Percentiles rank a stretch among this genome's conserved stretches.
Conservation (phyloP, 176 grass and related monocot species). For the Aegilops sharonensis region DNA sequence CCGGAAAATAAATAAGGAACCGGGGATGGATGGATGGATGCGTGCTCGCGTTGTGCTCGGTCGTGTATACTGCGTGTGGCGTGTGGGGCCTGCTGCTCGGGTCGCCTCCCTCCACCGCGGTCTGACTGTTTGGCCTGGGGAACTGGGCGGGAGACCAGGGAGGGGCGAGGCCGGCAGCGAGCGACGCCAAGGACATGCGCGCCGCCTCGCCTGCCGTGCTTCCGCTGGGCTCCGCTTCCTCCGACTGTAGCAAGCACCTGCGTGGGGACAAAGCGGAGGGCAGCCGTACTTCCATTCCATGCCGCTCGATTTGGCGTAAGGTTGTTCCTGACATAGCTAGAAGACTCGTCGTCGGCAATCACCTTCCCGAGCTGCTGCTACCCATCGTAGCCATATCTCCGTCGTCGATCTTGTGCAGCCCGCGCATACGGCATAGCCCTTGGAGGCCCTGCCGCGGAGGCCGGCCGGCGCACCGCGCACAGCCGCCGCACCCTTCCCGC, state of each 20-base stretch:
- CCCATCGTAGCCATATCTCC: not conserved
- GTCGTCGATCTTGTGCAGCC: not conserved
- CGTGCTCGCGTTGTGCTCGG: not conserved
- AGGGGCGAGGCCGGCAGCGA: conserved; percentile 21
- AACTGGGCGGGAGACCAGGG: conserved; percentile 25
- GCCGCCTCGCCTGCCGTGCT: conserved; percentile 22
- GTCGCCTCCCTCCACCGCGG: not conserved
- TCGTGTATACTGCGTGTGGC: not conserved
- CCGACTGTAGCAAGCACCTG: not conserved
- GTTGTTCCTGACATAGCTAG: not conserved
- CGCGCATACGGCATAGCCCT: not conserved
- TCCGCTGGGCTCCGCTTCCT: not conserved
- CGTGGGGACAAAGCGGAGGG: not conserved
- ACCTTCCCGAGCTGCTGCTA: not conserved
- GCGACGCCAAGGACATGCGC: conserved; percentile 34
- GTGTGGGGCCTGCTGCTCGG: not conserved
- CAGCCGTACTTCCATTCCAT: conserved; percentile 17
- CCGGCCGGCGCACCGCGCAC: not conserved
- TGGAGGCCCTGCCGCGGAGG: not conserved
- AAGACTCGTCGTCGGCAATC: not conserved
- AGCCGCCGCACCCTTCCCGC: not conserved
- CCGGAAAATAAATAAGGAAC: conserved; percentile 36
- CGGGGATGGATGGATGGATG: not conserved
- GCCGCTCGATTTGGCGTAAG: not conserved
- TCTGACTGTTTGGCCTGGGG: conserved; percentile 24